These are phyloP conservation scores for Hypoxylon intermedium DNA, from an alignment of 495 filamentous ascomycete species.

Conservation along the genomic window DNA sequence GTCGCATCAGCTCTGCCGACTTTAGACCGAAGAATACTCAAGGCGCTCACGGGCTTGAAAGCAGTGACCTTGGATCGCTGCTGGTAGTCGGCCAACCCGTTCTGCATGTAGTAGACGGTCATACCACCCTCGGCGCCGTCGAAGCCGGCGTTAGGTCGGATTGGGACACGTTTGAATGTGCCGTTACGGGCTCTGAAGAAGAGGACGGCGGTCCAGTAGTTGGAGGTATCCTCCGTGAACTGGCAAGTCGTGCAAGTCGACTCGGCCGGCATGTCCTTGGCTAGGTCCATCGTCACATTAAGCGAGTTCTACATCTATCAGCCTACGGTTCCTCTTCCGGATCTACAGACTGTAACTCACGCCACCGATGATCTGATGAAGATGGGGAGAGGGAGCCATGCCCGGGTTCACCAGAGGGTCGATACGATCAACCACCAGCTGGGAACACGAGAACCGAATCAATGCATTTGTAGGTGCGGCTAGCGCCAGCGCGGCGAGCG, in stretches of 20 bases:
- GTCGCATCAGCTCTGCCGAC: conserved; percentile 4
- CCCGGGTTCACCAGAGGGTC: conserved; percentile 48
- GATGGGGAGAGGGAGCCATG: conserved; percentile 40
- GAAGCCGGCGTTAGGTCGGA: conserved; percentile 45
- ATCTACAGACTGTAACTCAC: conserved; percentile 16
- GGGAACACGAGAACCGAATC: conserved; percentile 47
- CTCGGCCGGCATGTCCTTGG: conserved; percentile 40
- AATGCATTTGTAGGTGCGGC: conserved; percentile 43
- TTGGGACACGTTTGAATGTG: conserved; percentile 49
- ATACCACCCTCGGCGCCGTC: conserved; percentile 48
- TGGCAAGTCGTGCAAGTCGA: conserved; percentile 43
- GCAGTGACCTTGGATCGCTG: conserved; percentile 46
- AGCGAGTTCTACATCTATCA: conserved; percentile 40
- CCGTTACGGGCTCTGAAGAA: conserved; percentile 50
- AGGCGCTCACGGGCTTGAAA: conserved; percentile 47
- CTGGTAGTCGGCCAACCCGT: conserved; percentile 42
- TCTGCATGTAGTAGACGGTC: conserved; percentile 52
- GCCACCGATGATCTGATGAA: conserved; percentile 47
- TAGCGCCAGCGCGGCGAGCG: conserved; percentile 40
- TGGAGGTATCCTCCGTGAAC: conserved; percentile 47
- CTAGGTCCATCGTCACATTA: conserved; percentile 44
- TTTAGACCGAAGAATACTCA: background rate
- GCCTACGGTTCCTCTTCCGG: background rate
- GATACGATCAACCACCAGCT: conserved; percentile 44
- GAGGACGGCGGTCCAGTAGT: conserved; percentile 52